A percentile compares a stretch with the other conserved stretches of the same genome.
Evolutionary conservation across 768 basidiomycete genomes (phyloP).

Genomic region (Xanthoconium purpureum): DNA sequence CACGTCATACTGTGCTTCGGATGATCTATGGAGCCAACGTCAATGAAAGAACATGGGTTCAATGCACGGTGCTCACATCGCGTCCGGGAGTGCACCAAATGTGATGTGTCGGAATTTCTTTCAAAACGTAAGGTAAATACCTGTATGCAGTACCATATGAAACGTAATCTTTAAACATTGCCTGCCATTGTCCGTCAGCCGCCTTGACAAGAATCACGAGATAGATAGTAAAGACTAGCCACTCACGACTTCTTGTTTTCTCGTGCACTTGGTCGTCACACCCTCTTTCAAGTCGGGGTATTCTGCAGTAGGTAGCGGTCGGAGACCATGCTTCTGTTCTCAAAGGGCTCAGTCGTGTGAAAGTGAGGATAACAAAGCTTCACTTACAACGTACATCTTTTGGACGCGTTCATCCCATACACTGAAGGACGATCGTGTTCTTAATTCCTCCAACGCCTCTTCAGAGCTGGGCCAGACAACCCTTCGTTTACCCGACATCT

Average conservation of each 20-base stretch:
- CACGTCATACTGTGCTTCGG: no score
- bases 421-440: not conserved
- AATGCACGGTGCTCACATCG: no score
- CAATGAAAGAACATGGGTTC: no score
- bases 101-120: no score
- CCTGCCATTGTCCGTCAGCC: not conserved
- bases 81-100: no score
- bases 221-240: no score
- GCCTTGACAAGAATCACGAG: no score
- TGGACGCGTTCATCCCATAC: constrained; percentile 9
- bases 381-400: not conserved
- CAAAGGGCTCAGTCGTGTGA: not conserved
- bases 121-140: not conserved
- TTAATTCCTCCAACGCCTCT: not conserved
- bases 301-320: not conserved
- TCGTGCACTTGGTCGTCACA: constrained; percentile 1
- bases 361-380: not conserved
- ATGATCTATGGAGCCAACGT: no score
- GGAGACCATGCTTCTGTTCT: constrained; percentile 6
- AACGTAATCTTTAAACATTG: not conserved
- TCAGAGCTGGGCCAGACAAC: constrained; percentile 3
- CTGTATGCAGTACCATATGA: not conserved
- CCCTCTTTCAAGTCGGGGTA: not conserved
- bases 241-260: not conserved
- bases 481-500: not conserved